Conservation (phyloP, 345 rosid species). For the Chamaenerion angustifolium region DNA sequence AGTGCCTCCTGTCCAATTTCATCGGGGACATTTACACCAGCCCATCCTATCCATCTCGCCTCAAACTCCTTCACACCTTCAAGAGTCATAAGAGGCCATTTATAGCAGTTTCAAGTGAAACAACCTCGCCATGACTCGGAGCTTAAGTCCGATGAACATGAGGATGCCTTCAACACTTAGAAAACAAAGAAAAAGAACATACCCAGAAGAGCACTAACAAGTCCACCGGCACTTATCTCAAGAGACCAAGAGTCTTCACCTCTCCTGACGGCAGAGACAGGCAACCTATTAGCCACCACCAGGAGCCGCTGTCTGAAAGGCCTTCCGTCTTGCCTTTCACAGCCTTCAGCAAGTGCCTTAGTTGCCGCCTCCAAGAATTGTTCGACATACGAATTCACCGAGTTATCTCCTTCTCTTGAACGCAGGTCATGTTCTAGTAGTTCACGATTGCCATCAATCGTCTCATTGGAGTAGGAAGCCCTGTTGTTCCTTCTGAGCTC, state of each 20-base stretch:
- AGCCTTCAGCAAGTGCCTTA: constrained; percentile 27
- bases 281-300: constrained; percentile 96
- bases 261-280: constrained; percentile 91
- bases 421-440: constrained; percentile 38
- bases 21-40: constrained; percentile 98
- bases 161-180: too few relatives aligned
- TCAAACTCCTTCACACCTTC: constrained; percentile 96
- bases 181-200: constrained; percentile 6
- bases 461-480: constrained; percentile 38
- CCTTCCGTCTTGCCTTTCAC: constrained; percentile 50
- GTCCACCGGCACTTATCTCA: constrained; percentile 96
- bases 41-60: constrained; percentile 99
- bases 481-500: constrained; percentile 53
- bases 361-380: constrained; percentile 57
- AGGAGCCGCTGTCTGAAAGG: constrained; percentile 72
- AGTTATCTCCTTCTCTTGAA: constrained; percentile 37
- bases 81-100: constrained; percentile 12
- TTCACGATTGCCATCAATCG: constrained; percentile 26
- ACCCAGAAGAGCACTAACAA: constrained; percentile 95
- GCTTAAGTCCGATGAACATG: not conserved
- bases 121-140: not conserved
- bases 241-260: constrained; percentile 93
- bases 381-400: constrained; percentile 37
- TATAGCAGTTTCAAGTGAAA: constrained; percentile 12
- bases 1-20: constrained; percentile 89